Base-by-base conservation (phyloP, 1,139 yeast species). In the Pichia sp. region DNA sequence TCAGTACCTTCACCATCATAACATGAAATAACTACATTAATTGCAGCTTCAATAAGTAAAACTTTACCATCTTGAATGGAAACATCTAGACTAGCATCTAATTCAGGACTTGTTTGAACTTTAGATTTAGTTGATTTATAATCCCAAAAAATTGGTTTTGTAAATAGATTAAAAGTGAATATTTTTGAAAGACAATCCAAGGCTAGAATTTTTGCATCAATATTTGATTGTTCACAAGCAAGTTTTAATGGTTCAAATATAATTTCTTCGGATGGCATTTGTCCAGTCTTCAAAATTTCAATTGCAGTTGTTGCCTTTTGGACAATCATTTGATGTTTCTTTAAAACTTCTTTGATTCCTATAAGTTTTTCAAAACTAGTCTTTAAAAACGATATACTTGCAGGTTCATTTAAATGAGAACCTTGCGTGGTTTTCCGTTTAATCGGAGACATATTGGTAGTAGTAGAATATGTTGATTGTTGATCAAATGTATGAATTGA, bases 1-100 rank as follows among this genome's bases (percentile, higher is more conserved):
- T 90, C 96, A 0, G 97, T 88, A 1, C 89, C 88, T 64, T 90
- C 97, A 31, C 95, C 95, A 53, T 84, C 88, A 65, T 87, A 90
- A 56, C 95, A 86, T 27, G 85, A 81, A 38, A 95, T 79, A 33
- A 90, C 87, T 10, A 89, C 85, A 55, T 85, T 85, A 32, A 94
- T 86, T 0, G 96, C 89, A 26, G 86, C 86, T 61, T 89, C 95
- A 35, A 95, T 81, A 52, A 89, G 64, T 30, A 77, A 75, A 29
- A 81, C 74, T 45, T 74, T 73, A 27, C 79, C 79, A 18, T 76
- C 54, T n/a, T 47, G 45, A 7, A 47, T 46, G 10, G 54, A 42
- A 11, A 47, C 54, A 30, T 53, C 57, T 34, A 54, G 41, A 4
- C 79, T 78, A 0, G 78, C 72, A 11, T 77, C 74, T 42, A 72